These are phyloP conservation scores for Globisporangium spinosum DNA, from an alignment of 352 stramenopile genomes.

Conservation along the genomic window DNA sequence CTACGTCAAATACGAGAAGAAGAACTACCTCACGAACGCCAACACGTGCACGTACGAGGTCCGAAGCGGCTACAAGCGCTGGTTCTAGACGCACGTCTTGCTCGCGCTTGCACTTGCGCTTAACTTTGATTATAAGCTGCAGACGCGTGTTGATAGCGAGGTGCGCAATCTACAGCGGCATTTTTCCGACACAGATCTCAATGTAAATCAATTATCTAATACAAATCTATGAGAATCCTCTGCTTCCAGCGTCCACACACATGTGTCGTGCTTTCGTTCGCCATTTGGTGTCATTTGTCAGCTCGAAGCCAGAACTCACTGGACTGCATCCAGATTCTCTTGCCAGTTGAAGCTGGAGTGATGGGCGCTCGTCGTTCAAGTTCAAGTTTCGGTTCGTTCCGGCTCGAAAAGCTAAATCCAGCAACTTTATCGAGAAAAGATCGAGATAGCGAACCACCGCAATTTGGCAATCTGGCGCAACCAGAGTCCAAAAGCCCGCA, in stretches of 20 bases:
- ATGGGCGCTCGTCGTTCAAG: slow-evolving; percentile 5
- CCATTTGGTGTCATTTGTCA: background rate
- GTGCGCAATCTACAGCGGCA: background rate
- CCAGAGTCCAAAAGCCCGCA: background rate
- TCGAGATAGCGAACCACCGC: background rate
- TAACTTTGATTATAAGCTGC: slow-evolving; percentile 3
- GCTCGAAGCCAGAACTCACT: too few species aligned
- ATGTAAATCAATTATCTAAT: background rate
- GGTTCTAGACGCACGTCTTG: slow-evolving; percentile 27
- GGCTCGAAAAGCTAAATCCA: background rate
- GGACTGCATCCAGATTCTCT: background rate
- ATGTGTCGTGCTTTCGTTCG: background rate
- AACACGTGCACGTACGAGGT: slow-evolving; percentile 49
- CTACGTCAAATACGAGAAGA: slow-evolving; percentile 52
- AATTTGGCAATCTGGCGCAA: background rate
- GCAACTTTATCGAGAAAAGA: slow-evolving; percentile 4
- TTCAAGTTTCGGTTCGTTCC: background rate
- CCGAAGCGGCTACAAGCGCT: slow-evolving; percentile 48
- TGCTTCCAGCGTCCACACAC: background rate
- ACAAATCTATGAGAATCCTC: background rate
- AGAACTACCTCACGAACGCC: slow-evolving; percentile 44
- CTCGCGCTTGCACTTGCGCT: too few species aligned
- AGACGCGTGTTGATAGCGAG: background rate
- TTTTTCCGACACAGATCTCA: background rate
- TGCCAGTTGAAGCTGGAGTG: slow-evolving; percentile 10